Base-by-base conservation (phyloP, 495 filamentous ascomycete genomes). In the Xylaria telfairii region DNA sequence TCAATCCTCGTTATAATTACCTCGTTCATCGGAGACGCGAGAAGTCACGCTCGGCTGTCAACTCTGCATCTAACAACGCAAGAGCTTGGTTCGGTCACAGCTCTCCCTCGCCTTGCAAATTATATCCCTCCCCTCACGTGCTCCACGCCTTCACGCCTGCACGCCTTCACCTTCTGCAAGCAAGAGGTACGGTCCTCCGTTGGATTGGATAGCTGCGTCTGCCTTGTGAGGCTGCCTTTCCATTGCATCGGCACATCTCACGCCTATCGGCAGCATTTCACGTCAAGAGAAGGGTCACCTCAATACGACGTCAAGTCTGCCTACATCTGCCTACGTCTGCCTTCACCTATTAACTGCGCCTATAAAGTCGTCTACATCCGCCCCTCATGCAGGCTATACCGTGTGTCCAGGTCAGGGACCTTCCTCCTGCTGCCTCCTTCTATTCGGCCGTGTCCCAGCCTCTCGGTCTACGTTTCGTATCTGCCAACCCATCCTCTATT, bases 401-500 rank as follows among this genome's bases (percentile, higher is more conserved):
- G 65, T 79, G 81, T 62, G 65, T 86, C 56, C 81, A 86, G 74
- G 93, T 95, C 75, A 90, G 88, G 56, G 89, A 95, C 77, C 90
- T 96, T 47, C 89, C 93, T 9, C 90, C 89, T 24, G 91, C 92
- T 9, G 90, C 89, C 53, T 95, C 92, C 1, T 95, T 95, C 83
- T 97, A 92, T 79, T 87, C 94, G 5, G 86, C 90, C 70, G 87
- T 93, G 73, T 83, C 91, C 56, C 90, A 92, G 70, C 92, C 93
- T 0, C 83, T 96, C 24, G 92, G 92, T 26, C 90, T 96, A 67
- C 86, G 86, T 61, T 96, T 88, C 78, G 85, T 94, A 24, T 81
- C 79, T 19, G 75, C 72, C 70, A 75, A 61, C 53, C 42, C 76
- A 9, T 76, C 77, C 13, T 80, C 80, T 21, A 73, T 80, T 69